phyloP scores from a whole-genome alignment of 1,284 basidiomycete genomes.

The Melampsora occidentalis region DNA sequence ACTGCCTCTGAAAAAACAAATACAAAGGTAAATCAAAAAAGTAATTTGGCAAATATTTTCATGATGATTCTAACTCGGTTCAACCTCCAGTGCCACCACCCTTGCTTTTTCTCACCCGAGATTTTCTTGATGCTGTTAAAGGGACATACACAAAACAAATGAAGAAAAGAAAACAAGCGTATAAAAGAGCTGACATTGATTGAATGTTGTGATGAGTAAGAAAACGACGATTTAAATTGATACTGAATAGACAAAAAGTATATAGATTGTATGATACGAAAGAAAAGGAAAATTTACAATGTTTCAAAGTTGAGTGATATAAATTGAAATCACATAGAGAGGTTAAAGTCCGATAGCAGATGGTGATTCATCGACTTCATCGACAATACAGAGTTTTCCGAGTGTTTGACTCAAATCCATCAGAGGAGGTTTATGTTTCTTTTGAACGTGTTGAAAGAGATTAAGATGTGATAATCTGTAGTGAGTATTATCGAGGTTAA shows the following conservation, averaged over 20 bases:
- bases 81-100: no score
- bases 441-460: background rate
- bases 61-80: no score
- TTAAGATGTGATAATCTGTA: background rate
- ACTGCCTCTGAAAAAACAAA: no score
- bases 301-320: background rate
- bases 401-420: background rate
- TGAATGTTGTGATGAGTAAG: background rate
- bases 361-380: constrained; percentile 2
- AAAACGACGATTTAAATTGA: background rate
- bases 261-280: background rate
- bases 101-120: no score
- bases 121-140: no score
- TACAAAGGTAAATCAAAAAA: no score
- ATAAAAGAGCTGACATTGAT: background rate
- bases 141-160: no score
- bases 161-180: background rate
- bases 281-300: background rate
- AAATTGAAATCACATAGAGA: background rate
- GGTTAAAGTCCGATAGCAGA: background rate
- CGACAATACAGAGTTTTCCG: background rate
- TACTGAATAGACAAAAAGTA: background rate
- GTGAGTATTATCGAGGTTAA: background rate
- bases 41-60: no score
- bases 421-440: background rate